phyloP scores from a whole-genome alignment of 768 basidiomycete species.

The Cyclocybe aegerita region DNA sequence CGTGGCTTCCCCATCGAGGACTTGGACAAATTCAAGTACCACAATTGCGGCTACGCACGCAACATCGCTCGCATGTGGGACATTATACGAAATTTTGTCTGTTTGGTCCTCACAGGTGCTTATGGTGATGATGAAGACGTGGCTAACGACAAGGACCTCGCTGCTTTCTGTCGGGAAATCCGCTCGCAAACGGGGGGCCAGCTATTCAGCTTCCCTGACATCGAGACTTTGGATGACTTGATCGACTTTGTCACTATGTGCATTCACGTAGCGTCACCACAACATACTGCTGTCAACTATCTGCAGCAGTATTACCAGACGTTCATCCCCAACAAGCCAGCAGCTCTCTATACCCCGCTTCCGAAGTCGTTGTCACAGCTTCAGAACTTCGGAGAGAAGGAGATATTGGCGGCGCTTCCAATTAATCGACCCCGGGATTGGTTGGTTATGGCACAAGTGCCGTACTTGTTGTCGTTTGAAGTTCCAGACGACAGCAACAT shows the following conservation, averaged over 20 bases:
- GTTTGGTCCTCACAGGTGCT: constrained; percentile 11
- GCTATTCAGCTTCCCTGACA: constrained; percentile 23
- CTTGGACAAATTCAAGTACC: constrained; percentile 23
- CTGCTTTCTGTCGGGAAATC: constrained; percentile 22
- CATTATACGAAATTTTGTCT: constrained; percentile 24
- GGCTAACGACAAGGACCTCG: constrained; percentile 16
- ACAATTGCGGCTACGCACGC: constrained; percentile 29
- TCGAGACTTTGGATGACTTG: constrained; percentile 23
- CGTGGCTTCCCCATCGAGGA: constrained; percentile 28
- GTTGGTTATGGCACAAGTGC: constrained; percentile 28
- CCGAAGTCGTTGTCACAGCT: constrained; percentile 21
- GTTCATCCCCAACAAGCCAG: constrained; percentile 30
- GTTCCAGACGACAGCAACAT: constrained; percentile 24
- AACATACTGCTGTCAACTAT: constrained; percentile 33
- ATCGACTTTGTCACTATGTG: constrained; percentile 30
- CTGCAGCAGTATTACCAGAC: constrained; percentile 33
- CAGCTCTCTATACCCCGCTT: constrained; percentile 22
- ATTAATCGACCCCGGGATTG: constrained; percentile 21
- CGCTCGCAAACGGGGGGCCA: constrained; percentile 19
- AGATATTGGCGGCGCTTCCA: constrained; percentile 23
- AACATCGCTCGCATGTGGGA: constrained; percentile 24
- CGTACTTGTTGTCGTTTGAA: constrained; percentile 26
- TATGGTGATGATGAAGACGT: constrained; percentile 24
- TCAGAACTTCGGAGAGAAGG: constrained; percentile 14
- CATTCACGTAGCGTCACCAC: constrained; percentile 30